phyloP scores from a whole-genome alignment of 2,329 filamentous ascomycete species.

The Aspergillus ibericus region DNA sequence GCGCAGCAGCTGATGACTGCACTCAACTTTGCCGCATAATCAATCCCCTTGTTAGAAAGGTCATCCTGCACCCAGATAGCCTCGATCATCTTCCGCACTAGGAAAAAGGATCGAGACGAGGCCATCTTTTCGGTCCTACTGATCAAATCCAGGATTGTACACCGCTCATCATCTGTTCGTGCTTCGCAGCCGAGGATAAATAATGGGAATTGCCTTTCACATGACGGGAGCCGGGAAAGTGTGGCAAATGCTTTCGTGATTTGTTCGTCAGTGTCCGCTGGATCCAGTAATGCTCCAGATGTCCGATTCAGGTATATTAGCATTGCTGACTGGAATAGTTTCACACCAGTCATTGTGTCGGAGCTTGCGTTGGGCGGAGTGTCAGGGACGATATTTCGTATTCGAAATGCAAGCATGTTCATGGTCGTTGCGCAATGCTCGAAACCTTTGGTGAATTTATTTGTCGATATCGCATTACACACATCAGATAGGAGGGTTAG shows the following conservation, averaged over 20 bases:
- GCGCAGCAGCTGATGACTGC: slow-evolving; percentile 11
- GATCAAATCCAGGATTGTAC: slow-evolving; percentile 8
- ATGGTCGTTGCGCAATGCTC: background rate
- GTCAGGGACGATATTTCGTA: background rate
- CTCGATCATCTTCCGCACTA: slow-evolving; percentile 2
- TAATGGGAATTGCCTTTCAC: slow-evolving; percentile 10
- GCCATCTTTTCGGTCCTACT: slow-evolving; percentile 5
- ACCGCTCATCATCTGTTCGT: slow-evolving; percentile 7
- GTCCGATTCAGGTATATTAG: slow-evolving; percentile 9
- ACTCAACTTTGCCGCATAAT: slow-evolving; percentile 9
- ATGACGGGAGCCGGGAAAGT: background rate
- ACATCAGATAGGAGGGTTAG: background rate
- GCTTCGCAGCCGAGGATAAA: slow-evolving; percentile 14
- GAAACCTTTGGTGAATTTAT: background rate
- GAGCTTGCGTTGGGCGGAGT: background rate
- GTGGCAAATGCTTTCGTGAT: slow-evolving; percentile 1
- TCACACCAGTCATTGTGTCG: background rate
- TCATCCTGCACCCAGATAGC: slow-evolving; percentile 14
- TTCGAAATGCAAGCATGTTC: background rate
- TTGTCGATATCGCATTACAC: slow-evolving; percentile 1
- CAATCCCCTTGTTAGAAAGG: slow-evolving; percentile 5
- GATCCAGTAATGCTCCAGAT: slow-evolving; percentile 1
- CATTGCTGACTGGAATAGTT: slow-evolving; percentile 9
- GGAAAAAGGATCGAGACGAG: slow-evolving; percentile 3
- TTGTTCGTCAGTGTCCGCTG: background rate